Evolutionary conservation across 164 flowering plant species (phyloP).

Genomic region (Malania oleifera): DNA sequence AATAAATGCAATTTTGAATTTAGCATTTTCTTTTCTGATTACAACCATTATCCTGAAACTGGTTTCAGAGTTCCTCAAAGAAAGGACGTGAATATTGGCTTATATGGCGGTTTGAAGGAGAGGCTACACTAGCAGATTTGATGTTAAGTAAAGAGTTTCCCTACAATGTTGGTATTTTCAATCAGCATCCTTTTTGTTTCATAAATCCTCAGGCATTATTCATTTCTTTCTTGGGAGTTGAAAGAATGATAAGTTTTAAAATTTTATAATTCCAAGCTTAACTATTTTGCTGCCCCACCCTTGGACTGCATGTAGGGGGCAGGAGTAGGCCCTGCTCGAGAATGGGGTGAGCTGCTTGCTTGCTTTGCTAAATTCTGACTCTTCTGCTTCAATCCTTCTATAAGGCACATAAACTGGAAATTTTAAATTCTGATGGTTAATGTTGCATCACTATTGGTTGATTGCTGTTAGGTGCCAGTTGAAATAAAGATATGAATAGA

Average conservation of each 20-base stretch:
- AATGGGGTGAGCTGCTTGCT: no score
- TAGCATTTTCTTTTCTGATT: neutral
- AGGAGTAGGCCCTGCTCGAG: no score
- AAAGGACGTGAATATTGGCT: constrained; percentile 90
- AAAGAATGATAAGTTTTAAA: neutral
- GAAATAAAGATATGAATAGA: no score
- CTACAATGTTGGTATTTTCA: constrained; percentile 78
- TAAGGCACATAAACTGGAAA: no score
- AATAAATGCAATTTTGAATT: neutral
- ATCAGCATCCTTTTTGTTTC: constrained; percentile 3
- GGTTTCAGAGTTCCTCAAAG: constrained; percentile 70
- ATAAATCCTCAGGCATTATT: neutral
- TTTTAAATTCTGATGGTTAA: no score
- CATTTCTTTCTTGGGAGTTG: neutral
- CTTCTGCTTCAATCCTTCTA: no score
- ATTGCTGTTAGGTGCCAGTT: no score
- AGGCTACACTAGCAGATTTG: constrained; percentile 79
- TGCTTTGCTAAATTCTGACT: no score
- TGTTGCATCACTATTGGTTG: no score
- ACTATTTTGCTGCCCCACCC: no score
- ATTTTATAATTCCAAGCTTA: no score
- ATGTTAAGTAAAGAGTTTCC: constrained; percentile 91
- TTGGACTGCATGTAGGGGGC: no score
- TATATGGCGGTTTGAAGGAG: constrained; percentile 91
- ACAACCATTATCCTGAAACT: constrained; percentile 7